Evolutionary conservation across 2,329 filamentous ascomycete genomes (phyloP).

Genomic region (Blastomyces gilchristii): DNA sequence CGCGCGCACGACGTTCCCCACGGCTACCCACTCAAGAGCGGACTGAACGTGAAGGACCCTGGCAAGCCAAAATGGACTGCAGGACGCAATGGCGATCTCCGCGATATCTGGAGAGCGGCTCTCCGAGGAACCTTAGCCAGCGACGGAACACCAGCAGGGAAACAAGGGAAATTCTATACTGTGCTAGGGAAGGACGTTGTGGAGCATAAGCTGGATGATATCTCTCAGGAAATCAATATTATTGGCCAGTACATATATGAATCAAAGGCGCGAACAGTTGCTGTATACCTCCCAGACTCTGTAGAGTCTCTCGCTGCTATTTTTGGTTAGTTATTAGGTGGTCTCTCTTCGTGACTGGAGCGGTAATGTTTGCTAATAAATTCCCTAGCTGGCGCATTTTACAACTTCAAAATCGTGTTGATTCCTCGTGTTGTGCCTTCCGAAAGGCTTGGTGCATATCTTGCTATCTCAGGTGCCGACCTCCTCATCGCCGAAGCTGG

Average conservation of each 20-base stretch:
- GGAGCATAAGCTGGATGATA: slow-evolving; percentile 60
- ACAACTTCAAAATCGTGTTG: slow-evolving; percentile 72
- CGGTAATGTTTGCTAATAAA: slow-evolving; percentile 3
- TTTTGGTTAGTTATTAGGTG: slow-evolving; percentile 47
- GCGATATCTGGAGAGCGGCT: slow-evolving; percentile 78
- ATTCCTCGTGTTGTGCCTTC: slow-evolving; percentile 71
- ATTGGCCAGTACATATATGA: slow-evolving; percentile 69
- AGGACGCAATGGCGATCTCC: slow-evolving; percentile 77
- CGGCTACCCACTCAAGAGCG: slow-evolving; percentile 66
- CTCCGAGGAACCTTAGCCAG: slow-evolving; percentile 54
- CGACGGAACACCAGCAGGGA: slow-evolving; percentile 50
- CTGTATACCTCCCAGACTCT: slow-evolving; percentile 86
- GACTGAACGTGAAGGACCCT: slow-evolving; percentile 71
- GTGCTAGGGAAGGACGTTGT: slow-evolving; percentile 64
- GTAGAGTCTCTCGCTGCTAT: slow-evolving; percentile 72
- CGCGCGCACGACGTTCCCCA: slow-evolving; percentile 76
- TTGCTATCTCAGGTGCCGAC: slow-evolving; percentile 65
- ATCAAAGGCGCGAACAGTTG: slow-evolving; percentile 61
- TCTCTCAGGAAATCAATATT: slow-evolving; percentile 78
- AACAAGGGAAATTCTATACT: slow-evolving; percentile 62
- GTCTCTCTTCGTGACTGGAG: background rate
- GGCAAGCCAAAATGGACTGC: slow-evolving; percentile 71
- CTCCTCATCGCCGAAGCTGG: slow-evolving; percentile 76
- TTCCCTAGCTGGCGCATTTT: slow-evolving; percentile 68
- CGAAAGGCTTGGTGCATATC: slow-evolving; percentile 58